Evolutionary conservation across 257 asterid species (phyloP).

Genomic region (Fraxinus anomala): DNA sequence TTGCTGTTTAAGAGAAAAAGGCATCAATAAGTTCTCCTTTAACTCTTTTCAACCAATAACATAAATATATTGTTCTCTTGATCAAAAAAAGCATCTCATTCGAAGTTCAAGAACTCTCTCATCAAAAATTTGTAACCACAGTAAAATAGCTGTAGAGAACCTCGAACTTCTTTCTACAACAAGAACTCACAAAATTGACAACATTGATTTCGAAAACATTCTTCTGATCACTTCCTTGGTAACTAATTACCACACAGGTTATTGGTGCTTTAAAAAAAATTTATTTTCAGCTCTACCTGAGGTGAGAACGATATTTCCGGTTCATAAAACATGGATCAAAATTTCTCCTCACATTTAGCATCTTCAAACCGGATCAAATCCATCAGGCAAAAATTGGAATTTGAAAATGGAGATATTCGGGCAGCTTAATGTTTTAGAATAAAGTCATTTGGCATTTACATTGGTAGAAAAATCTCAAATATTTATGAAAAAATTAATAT

Average conservation of each 20-base stretch:
- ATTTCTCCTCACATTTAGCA: background rate
- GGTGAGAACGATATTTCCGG: background rate
- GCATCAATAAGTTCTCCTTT: constrained; percentile 22
- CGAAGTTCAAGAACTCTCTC: background rate
- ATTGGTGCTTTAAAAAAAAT: background rate
- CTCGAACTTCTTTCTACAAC: background rate
- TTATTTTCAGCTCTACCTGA: background rate
- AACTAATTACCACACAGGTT: background rate
- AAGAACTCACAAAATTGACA: background rate
- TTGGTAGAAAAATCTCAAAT: constrained; percentile 2
- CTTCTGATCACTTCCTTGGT: background rate
- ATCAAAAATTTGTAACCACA: background rate
- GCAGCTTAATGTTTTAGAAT: background rate
- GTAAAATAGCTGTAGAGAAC: background rate
- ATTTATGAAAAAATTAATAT: background rate
- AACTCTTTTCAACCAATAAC: constrained; percentile 6
- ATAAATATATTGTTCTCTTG: background rate
- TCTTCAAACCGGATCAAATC: background rate
- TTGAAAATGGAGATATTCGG: background rate
- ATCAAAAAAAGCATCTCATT: constrained; percentile 6
- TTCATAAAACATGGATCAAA: background rate
- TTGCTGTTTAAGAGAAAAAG: constrained; percentile 47
- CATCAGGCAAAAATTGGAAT: background rate
- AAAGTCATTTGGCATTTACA: constrained; percentile 5
- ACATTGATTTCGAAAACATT: background rate